A percentile compares a stretch with the other conserved stretches of the same genome.
phyloP scores from a whole-genome alignment of 1,284 basidiomycete genomes.

The Bondarzewia mesenterica region DNA sequence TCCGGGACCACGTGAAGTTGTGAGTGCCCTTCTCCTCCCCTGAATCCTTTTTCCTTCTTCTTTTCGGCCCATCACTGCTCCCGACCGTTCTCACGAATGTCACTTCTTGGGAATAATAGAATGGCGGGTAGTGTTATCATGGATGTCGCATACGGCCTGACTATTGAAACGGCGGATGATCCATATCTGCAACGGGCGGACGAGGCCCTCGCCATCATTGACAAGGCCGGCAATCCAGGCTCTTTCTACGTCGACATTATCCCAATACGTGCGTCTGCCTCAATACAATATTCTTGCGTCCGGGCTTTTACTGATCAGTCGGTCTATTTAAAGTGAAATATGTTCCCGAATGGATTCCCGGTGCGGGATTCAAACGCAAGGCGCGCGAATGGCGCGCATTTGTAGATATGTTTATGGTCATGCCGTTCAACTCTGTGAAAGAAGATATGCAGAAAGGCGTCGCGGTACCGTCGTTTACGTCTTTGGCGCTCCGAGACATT shows the following conservation, averaged over 20 bases:
- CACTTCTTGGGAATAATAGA: too few relatives aligned
- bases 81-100: neutral
- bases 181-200: constrained; percentile 15
- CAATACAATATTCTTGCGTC: neutral
- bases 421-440: constrained; percentile 17
- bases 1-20: constrained; percentile 14
- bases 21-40: constrained; percentile 4
- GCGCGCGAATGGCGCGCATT: constrained; percentile 17
- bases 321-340: constrained; percentile 13
- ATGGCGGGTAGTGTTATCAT: constrained; percentile 14
- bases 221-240: constrained; percentile 14
- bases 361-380: constrained; percentile 21
- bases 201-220: constrained; percentile 12
- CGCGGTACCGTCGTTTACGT: constrained; percentile 14
- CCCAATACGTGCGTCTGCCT: constrained; percentile 11
- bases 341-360: constrained; percentile 23
- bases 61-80: neutral
- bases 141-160: constrained; percentile 14
- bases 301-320: neutral
- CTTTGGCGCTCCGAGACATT: constrained; percentile 16
- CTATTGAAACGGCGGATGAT: constrained; percentile 13
- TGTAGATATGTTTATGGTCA: constrained; percentile 12
- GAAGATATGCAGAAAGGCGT: constrained; percentile 13
- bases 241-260: constrained; percentile 17
- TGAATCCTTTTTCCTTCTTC: neutral